These are phyloP conservation scores for Carex pumila DNA, from an alignment of 176 grass and related monocot species.

Conservation along the genomic window DNA sequence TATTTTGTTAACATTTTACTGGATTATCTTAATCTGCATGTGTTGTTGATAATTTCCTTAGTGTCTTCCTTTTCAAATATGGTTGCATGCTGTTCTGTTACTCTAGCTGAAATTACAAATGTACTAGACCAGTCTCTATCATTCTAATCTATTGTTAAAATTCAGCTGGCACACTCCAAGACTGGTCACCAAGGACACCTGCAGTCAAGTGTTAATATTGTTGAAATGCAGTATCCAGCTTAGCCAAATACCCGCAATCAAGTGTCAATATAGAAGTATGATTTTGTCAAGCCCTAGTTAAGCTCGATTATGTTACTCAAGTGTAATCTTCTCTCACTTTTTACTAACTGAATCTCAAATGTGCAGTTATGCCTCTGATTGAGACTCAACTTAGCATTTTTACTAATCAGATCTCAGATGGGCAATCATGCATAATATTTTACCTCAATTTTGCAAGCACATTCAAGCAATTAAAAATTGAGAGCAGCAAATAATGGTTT, in stretches of 20 bases:
- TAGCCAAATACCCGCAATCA: neutral
- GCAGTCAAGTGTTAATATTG: too few relatives aligned
- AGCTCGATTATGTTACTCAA: neutral
- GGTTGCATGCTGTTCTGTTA: neutral
- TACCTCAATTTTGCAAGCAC: neutral
- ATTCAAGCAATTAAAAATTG: neutral
- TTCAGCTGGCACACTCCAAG: neutral
- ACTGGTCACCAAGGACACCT: neutral
- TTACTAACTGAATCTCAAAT: neutral
- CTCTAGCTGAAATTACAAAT: neutral
- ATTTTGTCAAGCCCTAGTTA: neutral
- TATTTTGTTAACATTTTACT: neutral
- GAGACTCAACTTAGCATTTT: neutral
- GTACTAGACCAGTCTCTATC: neutral
- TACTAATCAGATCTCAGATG: neutral
- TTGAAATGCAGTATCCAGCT: neutral
- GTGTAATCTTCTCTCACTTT: neutral
- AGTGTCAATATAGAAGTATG: neutral
- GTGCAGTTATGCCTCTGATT: neutral
- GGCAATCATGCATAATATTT: neutral
- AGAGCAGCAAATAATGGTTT: neutral
- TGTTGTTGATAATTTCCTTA: neutral
- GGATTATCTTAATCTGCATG: neutral
- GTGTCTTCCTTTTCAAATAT: neutral
- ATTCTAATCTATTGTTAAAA: neutral